A percentile compares a stretch with the other conserved stretches of the same genome.
Conservation (phyloP, 768 basidiomycete species). For the Termitomyces sp. region DNA sequence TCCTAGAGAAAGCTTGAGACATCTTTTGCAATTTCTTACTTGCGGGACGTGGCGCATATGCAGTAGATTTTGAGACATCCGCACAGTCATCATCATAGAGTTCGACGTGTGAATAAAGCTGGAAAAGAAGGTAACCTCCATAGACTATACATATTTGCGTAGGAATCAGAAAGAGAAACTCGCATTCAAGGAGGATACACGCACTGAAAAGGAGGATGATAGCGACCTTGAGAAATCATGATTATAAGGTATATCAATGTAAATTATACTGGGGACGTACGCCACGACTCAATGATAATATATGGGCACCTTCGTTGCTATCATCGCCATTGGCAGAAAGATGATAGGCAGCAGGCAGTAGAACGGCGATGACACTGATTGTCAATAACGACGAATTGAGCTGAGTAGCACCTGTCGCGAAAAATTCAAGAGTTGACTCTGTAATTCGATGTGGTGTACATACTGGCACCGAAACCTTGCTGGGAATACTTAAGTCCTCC, state of each 20-base stretch:
- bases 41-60: constrained; percentile 19
- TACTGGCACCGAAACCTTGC: constrained; percentile 73
- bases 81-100: constrained; percentile 54
- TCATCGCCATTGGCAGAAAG: constrained; percentile 32
- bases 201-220: constrained; percentile 74
- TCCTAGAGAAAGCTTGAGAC: background rate
- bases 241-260: background rate
- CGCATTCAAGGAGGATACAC: constrained; percentile 13
- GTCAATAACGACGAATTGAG: constrained; percentile 72
- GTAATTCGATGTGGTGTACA: constrained; percentile 34
- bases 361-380: constrained; percentile 73
- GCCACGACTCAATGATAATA: constrained; percentile 69
- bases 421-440: background rate
- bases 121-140: constrained; percentile 70
- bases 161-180: constrained; percentile 31
- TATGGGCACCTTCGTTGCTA: constrained; percentile 32
- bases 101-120: constrained; percentile 67
- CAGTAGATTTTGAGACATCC: constrained; percentile 28
- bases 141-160: constrained; percentile 52
- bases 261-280: constrained; percentile 34
- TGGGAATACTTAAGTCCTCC: constrained; percentile 75
- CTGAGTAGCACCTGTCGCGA: constrained; percentile 49
- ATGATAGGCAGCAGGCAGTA: constrained; percentile 80
- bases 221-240: constrained; percentile 43
- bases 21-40: background rate